Evolutionary conservation across 202 grass and related monocot genomes (phyloP), one percentile per base, ranked within the genome.

Genomic region (Bolboschoenoplectus hybrid): DNA sequence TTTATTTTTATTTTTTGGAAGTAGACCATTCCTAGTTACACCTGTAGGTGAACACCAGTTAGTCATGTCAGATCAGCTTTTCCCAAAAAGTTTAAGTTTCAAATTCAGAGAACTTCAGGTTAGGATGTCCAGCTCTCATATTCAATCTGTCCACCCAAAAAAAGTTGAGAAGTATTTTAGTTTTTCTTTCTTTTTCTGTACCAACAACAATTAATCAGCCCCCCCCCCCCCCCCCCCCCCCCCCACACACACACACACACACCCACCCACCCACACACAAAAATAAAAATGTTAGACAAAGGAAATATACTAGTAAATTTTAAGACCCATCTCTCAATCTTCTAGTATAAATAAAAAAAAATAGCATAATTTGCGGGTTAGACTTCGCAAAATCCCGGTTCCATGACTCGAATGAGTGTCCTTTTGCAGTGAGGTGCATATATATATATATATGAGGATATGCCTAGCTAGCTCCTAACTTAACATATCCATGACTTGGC

Each of bases 371-470:
- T 26, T 26, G 26, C 26, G 26, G 26, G 41, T 71, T 71, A 4
- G 11, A 71, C 7, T 46, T 3, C 16, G 6, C 38, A n/a, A 55
- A 56, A 39, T 14, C 13, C 6, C 6, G 32, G 10, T 80, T 19
- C 58, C 14, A 26, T 26, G 26, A 26, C 1, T 19, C 16, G 3
- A 80, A 7, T 53, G 6, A 39, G 6, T 9, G 53, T 80, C 53
- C 1, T 80, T 60, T 80, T 80, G 53, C 60, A 10, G 14, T 80
- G 75, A 80, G 76, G 76, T 80, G 36, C 34, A 61, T 26, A 26
- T 26, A 26, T 26, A 26, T 26, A 26, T 26, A 26, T 26, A 26
- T 26, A 26, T 26, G 26, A 26, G 26, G 26, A 26, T 26, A 26
- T 26, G 26, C 26, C 26, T 26, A 26, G 26, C 26, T 26, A 26